Evolutionary conservation across 768 basidiomycete genomes (phyloP).

Genomic region (Rhizopogon vinicolor): DNA sequence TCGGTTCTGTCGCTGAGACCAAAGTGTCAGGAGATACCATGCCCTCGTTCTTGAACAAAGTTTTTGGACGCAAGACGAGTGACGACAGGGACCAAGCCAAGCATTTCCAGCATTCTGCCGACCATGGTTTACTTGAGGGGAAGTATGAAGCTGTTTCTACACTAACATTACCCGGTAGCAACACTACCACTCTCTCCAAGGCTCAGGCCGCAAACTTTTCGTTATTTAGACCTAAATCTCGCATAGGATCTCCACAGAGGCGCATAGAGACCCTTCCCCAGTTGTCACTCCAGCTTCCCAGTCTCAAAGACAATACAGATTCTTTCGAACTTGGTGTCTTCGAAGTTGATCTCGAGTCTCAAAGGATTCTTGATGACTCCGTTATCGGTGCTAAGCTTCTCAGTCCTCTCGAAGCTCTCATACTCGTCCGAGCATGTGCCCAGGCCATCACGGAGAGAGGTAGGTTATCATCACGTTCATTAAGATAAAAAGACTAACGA

Average conservation of each 20-base stretch:
- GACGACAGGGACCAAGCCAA: conserved; percentile 41
- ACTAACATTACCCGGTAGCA: conserved; percentile 29
- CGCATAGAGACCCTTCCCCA: conserved; percentile 38
- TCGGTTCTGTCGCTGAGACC: conserved; percentile 9
- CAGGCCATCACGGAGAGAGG: conserved; percentile 61
- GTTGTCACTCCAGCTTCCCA: conserved; percentile 59
- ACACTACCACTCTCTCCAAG: conserved; percentile 15
- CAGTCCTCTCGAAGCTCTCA: conserved; percentile 56
- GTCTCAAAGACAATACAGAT: conserved; percentile 42
- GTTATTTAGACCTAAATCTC: conserved; percentile 47
- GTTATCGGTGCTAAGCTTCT: conserved; percentile 55
- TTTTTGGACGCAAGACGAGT: conserved; percentile 69
- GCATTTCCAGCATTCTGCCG: conserved; percentile 30
- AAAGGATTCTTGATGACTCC: conserved; percentile 43
- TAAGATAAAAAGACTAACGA: not conserved
- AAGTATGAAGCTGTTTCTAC: conserved; percentile 71
- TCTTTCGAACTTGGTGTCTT: conserved; percentile 51
- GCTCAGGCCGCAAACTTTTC: conserved; percentile 29
- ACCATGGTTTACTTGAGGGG: conserved; percentile 57
- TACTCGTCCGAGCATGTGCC: conserved; percentile 65
- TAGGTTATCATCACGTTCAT: conserved; percentile 26
- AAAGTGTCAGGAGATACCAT: conserved; percentile 23
- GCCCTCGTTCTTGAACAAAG: conserved; percentile 73
- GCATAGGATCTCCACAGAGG: conserved; percentile 32
- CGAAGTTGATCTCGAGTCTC: conserved; percentile 51